Conservation (phyloP, 257 asterid species). For the Apocynum venetum region DNA sequence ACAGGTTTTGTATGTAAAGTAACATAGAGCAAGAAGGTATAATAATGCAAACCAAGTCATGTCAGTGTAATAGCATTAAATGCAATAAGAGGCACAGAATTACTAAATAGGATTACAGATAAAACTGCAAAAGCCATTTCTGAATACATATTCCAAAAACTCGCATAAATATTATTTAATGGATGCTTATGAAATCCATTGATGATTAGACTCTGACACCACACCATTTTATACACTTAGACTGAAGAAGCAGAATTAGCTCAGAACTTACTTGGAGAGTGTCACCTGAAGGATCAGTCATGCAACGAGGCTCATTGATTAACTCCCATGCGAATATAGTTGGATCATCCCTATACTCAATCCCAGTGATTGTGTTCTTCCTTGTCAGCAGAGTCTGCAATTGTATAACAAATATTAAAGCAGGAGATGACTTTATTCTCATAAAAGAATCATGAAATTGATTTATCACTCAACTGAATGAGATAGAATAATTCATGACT, state of each 20-base stretch:
- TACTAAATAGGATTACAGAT: too few relatives aligned
- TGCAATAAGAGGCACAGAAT: neutral
- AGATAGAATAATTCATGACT: neutral
- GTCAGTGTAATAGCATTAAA: neutral
- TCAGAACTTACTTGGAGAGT: constrained; percentile 73
- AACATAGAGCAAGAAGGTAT: neutral
- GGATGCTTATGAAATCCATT: neutral
- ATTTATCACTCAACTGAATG: neutral
- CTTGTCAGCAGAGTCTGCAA: constrained; percentile 87
- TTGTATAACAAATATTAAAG: neutral
- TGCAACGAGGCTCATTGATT: constrained; percentile 93
- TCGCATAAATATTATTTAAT: neutral
- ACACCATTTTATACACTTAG: neutral
- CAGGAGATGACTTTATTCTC: neutral
- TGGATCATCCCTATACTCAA: constrained; percentile 86
- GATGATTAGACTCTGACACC: neutral
- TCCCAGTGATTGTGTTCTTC: constrained; percentile 79
- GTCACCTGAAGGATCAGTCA: constrained; percentile 88
- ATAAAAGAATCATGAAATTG: neutral
- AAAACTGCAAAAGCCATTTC: neutral
- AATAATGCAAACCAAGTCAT: neutral
- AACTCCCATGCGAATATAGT: constrained; percentile 95
- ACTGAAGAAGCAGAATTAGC: constrained; percentile 8
- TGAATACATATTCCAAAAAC: neutral
- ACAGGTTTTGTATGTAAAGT: neutral